Evolutionary conservation across 768 basidiomycete species (phyloP).

Genomic region (Pisolithus albus): DNA sequence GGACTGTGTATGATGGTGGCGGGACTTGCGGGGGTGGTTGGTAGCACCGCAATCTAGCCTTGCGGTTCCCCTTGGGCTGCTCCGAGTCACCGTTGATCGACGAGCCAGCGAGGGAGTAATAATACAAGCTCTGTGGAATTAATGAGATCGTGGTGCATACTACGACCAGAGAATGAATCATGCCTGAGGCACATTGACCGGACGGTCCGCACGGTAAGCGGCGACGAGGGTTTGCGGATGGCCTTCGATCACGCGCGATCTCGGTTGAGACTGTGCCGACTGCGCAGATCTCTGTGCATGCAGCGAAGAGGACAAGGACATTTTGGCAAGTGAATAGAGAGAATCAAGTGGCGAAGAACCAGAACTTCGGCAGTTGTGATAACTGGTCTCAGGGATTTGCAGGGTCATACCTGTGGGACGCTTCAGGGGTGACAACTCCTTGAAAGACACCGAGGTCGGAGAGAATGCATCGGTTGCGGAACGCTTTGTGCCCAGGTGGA

Average conservation of each 20-base stretch:
- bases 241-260: no score
- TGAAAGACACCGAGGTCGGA: no score
- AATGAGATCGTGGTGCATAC: constrained; percentile 9
- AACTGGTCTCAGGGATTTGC: constrained; percentile 42
- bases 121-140: constrained; percentile 56
- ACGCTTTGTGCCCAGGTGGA: no score
- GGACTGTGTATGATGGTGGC: constrained; percentile 30
- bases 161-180: no score
- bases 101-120: constrained; percentile 71
- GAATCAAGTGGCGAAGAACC: constrained; percentile 51
- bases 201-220: no score
- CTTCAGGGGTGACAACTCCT: no score
- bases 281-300: constrained; percentile 22
- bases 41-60: constrained; percentile 54
- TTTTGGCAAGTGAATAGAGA: constrained; percentile 56
- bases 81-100: constrained; percentile 40
- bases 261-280: no score
- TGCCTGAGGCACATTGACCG: no score
- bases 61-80: constrained; percentile 44
- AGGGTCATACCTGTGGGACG: constrained; percentile 51
- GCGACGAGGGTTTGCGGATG: no score
- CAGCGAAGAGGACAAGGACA: constrained; percentile 43
- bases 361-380: constrained; percentile 30
- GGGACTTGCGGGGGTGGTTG: constrained; percentile 38
- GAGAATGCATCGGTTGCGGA: no score